Evolutionary conservation across 2,329 filamentous ascomycete species (phyloP).

Genomic region (Calonectria pteridis): DNA sequence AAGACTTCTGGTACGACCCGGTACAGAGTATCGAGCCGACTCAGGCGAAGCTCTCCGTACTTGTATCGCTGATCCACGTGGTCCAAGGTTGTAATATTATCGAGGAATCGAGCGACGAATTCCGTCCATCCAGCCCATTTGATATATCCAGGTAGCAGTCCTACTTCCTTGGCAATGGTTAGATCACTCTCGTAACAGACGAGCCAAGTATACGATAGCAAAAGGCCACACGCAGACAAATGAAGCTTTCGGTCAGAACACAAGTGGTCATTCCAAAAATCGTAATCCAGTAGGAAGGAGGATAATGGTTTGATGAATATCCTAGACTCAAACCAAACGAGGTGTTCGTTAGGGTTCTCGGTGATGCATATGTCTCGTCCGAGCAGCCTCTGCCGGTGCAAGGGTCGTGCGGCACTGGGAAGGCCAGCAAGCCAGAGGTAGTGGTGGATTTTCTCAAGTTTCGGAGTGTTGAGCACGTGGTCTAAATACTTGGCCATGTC

Average conservation of each 20-base stretch:
- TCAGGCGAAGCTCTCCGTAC: slow-evolving; percentile 29
- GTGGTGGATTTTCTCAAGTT: not conserved
- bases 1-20: not conserved
- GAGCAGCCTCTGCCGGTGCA: slow-evolving; percentile 23
- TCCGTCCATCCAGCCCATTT: slow-evolving; percentile 16
- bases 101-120: slow-evolving; percentile 3
- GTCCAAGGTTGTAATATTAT: not conserved
- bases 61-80: slow-evolving; percentile 6
- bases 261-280: slow-evolving; percentile 14
- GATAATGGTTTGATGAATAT: slow-evolving; percentile 27
- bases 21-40: slow-evolving; percentile 26
- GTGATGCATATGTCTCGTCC: slow-evolving; percentile 20
- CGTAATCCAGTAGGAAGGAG: slow-evolving; percentile 17
- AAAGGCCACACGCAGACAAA: slow-evolving; percentile 9
- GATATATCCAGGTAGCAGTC: not conserved
- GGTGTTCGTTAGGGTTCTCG: slow-evolving; percentile 22
- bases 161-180: not conserved
- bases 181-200: slow-evolving; percentile 17
- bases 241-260: not conserved
- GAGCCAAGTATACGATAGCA: slow-evolving; percentile 22
- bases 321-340: slow-evolving; percentile 22
- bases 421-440: slow-evolving; percentile 30
- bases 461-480: not conserved
- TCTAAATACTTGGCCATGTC: not conserved
- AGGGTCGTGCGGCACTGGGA: slow-evolving; percentile 18